A percentile compares a stretch with the other conserved stretches of the same genome.
Conservation (phyloP, 2,329 filamentous ascomycete genomes). For the Magnaporthales sp. region DNA sequence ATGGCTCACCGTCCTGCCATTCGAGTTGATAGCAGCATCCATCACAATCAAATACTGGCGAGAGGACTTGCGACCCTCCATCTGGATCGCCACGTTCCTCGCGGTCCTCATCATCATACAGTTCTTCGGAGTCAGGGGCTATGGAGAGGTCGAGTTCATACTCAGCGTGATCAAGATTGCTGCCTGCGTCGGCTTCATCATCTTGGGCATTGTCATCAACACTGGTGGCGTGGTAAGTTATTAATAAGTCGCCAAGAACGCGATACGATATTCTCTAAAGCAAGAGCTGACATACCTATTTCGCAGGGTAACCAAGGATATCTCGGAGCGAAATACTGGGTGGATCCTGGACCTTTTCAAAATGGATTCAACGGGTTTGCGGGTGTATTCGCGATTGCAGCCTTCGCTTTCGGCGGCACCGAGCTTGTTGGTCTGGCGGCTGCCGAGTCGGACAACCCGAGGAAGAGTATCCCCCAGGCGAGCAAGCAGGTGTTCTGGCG, state of each 20-base stretch:
- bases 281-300: neutral
- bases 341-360: slow-evolving; percentile 44
- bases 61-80: slow-evolving; percentile 36
- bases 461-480: slow-evolving; percentile 37
- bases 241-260: no score
- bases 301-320: slow-evolving; percentile 39
- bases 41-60: slow-evolving; percentile 47
- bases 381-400: slow-evolving; percentile 41
- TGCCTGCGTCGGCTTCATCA: slow-evolving; percentile 54
- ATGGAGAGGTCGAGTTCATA: slow-evolving; percentile 50
- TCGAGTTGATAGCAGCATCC: slow-evolving; percentile 44
- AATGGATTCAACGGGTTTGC: slow-evolving; percentile 42
- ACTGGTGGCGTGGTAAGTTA: slow-evolving; percentile 36
- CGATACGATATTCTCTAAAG: neutral
- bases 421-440: slow-evolving; percentile 44
- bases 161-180: slow-evolving; percentile 48
- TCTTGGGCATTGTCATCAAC: slow-evolving; percentile 52
- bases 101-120: slow-evolving; percentile 41
- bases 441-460: slow-evolving; percentile 40
- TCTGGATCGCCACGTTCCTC: slow-evolving; percentile 50
- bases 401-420: slow-evolving; percentile 42
- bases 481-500: slow-evolving; percentile 48
- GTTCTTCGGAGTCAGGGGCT: slow-evolving; percentile 48
- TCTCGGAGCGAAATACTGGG: slow-evolving; percentile 54
- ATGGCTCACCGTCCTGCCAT: slow-evolving; percentile 41